These are phyloP conservation scores for Cubamyces sp. DNA, from an alignment of 768 basidiomycete species.

Conservation along the genomic window DNA sequence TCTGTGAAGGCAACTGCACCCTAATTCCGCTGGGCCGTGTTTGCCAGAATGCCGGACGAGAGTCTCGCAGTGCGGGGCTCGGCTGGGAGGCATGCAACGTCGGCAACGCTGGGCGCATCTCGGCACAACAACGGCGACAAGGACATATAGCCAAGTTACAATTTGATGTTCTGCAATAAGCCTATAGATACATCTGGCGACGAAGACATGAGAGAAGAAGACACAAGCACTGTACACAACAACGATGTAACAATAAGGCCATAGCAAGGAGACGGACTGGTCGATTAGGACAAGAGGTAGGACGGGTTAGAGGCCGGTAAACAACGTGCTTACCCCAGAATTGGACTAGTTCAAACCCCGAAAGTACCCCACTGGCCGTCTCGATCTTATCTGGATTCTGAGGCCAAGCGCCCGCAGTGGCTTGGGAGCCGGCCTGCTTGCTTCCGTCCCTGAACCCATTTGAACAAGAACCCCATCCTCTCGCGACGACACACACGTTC, in stretches of 20 bases:
- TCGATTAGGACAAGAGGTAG: not conserved
- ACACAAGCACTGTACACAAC: not conserved
- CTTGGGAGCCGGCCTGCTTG: constrained; percentile 18
- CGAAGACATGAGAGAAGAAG: too few species aligned
- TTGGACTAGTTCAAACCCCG: constrained; percentile 9
- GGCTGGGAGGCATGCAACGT: constrained; percentile 6
- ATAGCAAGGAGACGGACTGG: not conserved
- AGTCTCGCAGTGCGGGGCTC: not conserved
- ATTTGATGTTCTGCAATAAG: too few species aligned
- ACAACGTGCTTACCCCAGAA: constrained; percentile 6
- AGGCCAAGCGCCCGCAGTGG: constrained; percentile 17
- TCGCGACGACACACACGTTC: constrained; percentile 8
- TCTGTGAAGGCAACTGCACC: not conserved
- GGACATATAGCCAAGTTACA: not conserved
- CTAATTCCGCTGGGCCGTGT: not conserved
- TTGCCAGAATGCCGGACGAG: not conserved
- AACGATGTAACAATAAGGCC: not conserved
- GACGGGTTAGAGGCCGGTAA: constrained; percentile 2
- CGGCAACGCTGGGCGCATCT: constrained; percentile 9
- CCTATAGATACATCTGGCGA: too few species aligned
- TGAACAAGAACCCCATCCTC: constrained; percentile 27
- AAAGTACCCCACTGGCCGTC: constrained; percentile 1
- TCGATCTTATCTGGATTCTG: constrained; percentile 19
- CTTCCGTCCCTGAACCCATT: constrained; percentile 27
- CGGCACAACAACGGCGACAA: not conserved